Percentiles rank a stretch among this genome's conserved stretches.
Evolutionary conservation across 495 filamentous ascomycete species (phyloP).

Genomic region (Tricharina praecox): DNA sequence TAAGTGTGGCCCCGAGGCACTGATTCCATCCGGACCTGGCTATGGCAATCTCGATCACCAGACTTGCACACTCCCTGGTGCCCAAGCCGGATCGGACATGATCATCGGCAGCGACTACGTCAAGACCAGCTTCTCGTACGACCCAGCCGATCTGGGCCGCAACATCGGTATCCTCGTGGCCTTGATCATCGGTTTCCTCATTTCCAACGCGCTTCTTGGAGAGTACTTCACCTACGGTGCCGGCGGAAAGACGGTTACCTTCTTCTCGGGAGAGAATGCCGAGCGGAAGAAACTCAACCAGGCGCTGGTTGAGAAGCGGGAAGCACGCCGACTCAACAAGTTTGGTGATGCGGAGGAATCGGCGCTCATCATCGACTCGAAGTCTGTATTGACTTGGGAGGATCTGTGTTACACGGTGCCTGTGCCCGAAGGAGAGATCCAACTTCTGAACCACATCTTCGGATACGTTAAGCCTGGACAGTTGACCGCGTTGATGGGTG

Average conservation of each 20-base stretch:
- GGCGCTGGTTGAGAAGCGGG: slow-evolving; percentile 40
- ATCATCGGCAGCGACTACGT: slow-evolving; percentile 49
- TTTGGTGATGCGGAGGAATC: slow-evolving; percentile 17
- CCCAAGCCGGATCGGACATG: slow-evolving; percentile 40
- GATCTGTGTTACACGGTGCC: slow-evolving; percentile 54
- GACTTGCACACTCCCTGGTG: slow-evolving; percentile 57
- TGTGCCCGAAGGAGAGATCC: slow-evolving; percentile 41
- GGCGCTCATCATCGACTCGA: slow-evolving; percentile 48
- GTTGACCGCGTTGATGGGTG: slow-evolving; percentile 70
- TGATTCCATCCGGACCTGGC: slow-evolving; percentile 46
- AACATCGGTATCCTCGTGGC: slow-evolving; percentile 60
- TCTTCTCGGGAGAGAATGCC: slow-evolving; percentile 52
- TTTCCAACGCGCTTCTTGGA: slow-evolving; percentile 51
- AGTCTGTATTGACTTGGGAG: slow-evolving; percentile 41
- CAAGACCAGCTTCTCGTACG: slow-evolving; percentile 44
- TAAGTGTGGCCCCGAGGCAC: slow-evolving; percentile 43
- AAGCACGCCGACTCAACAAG: slow-evolving; percentile 27
- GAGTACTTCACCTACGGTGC: slow-evolving; percentile 61
- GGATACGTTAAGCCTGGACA: slow-evolving; percentile 67
- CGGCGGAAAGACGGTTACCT: slow-evolving; percentile 60
- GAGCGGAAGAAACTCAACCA: slow-evolving; percentile 56
- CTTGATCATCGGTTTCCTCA: slow-evolving; percentile 50
- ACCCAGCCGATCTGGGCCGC: slow-evolving; percentile 46
- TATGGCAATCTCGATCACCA: slow-evolving; percentile 53
- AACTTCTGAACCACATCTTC: slow-evolving; percentile 51